Conservation (phyloP, 1,139 yeast genomes). For the Yamadazyma trypodendri region DNA sequence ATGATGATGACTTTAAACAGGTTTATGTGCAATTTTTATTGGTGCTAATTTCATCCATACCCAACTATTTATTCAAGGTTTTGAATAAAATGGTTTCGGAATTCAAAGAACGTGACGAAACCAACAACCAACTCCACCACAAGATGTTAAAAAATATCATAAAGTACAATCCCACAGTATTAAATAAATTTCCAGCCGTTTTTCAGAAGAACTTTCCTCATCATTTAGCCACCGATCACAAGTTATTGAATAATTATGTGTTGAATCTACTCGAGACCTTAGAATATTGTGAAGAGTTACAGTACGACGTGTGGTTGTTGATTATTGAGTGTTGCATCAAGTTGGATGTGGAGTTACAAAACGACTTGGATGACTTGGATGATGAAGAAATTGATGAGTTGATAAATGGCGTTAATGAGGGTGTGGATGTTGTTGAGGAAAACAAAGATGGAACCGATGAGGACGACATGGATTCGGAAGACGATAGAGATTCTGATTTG, state of each 20-base stretch:
- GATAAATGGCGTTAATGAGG: constrained; percentile 52
- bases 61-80: constrained; percentile 88
- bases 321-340: constrained; percentile 79
- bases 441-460: constrained; percentile 24
- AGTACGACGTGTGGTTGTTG: constrained; percentile 74
- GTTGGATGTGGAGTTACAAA: constrained; percentile 91
- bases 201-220: constrained; percentile 73
- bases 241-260: constrained; percentile 60
- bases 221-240: constrained; percentile 58
- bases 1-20: constrained; percentile 34
- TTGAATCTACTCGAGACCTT: constrained; percentile 59
- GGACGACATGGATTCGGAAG: constrained; percentile 27
- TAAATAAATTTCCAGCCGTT: constrained; percentile 59
- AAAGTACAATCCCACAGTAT: constrained; percentile 76
- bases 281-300: constrained; percentile 72
- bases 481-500: constrained; percentile 47
- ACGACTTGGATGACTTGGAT: constrained; percentile 74
- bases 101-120: constrained; percentile 33
- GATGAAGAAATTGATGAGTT: constrained; percentile 75
- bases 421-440: constrained; percentile 24
- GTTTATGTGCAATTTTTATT: constrained; percentile 67
- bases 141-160: constrained; percentile 61
- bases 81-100: constrained; percentile 62
- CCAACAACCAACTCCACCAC: constrained; percentile 52
- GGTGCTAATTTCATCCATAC: constrained; percentile 80